These are phyloP conservation scores for Puya raimondii DNA, from an alignment of 176 grass and related monocot species.

Conservation along the genomic window DNA sequence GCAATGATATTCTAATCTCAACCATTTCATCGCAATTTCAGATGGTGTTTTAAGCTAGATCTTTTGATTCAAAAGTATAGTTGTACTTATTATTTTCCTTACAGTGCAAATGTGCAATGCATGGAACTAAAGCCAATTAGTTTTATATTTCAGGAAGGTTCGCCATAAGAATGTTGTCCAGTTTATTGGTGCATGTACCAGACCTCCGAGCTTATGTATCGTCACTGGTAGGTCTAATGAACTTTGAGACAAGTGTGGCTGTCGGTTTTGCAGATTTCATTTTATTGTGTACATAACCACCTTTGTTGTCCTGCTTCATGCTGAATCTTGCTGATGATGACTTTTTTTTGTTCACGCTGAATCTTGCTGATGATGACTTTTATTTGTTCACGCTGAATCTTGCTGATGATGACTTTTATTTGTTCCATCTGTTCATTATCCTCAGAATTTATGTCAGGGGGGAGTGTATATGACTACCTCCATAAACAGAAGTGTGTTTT, in stretches of 20 bases:
- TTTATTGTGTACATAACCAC: background rate
- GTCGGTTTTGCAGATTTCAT: background rate
- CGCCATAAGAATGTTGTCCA: constrained; percentile 72
- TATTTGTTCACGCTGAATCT: background rate
- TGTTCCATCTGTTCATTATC: constrained; percentile 17
- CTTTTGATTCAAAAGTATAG: no score
- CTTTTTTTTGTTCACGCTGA: no score
- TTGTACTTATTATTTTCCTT: no score
- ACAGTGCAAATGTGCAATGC: no score
- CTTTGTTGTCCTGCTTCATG: background rate
- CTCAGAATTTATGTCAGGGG: constrained; percentile 80
- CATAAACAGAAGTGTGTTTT: constrained; percentile 55
- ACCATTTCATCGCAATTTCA: no score
- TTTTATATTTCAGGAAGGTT: constrained; percentile 54
- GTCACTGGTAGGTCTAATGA: constrained; percentile 50
- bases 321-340: no score
- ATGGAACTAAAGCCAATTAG: background rate
- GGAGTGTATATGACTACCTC: constrained; percentile 57
- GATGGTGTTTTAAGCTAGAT: no score
- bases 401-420: background rate
- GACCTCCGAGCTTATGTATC: constrained; percentile 57
- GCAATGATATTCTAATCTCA: no score
- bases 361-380: no score
- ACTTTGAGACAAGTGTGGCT: background rate
- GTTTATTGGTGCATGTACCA: constrained; percentile 86